Base-by-base conservation (phyloP, 129 eudicot species). In the Pseudognaphalium luteoalbum region DNA sequence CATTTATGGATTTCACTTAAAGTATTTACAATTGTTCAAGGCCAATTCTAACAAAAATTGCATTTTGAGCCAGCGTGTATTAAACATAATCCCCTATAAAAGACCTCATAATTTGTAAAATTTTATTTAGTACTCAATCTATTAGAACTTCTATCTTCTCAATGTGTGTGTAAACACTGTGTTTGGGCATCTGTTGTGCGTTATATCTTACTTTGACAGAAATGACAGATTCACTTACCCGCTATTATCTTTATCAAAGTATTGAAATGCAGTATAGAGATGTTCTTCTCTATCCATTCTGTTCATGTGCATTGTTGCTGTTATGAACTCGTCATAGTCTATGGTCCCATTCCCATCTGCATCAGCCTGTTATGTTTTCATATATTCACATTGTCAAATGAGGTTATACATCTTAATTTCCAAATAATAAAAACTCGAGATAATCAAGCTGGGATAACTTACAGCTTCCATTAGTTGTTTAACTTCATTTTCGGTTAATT, bases 211-310 rank as follows among this genome's bases (percentile, higher is more conserved):
- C 39, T 17, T n/a, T 6, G 17, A 34, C 5, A 19, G 12, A 41
- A 12, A 19, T 1, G 0, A 41, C 5, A 21, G 39, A 30, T 21
- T 71, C 60, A 59, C 52, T 84, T 79, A 91, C 97, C 97, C 97
- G 78, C 97, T 91, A 66, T 81, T 81, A 70, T 91, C 97, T 77
- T 91, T 91, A 76, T 91, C 97, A 19, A 91, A 91, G 67, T 91
- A 88, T 62, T 91, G 97, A 78, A 91, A 91, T 57, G 97, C 97
- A 35, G 95, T 88, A 79, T 86, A 91, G 44, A 91, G 92, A 87
- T 91, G 97, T 63, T 91, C 95, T 81, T 91, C 97, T 81, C 87
- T 88, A 77, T 91, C 97, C 94, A 91, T 88, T 85, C 88, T 91
- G 78, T 91, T 91, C 88, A 91, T 52, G 56, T 91, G 97, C 97